Evolutionary conservation across 176 grass and related monocot species (phyloP).

Genomic region (Bothriochloa decipiens): DNA sequence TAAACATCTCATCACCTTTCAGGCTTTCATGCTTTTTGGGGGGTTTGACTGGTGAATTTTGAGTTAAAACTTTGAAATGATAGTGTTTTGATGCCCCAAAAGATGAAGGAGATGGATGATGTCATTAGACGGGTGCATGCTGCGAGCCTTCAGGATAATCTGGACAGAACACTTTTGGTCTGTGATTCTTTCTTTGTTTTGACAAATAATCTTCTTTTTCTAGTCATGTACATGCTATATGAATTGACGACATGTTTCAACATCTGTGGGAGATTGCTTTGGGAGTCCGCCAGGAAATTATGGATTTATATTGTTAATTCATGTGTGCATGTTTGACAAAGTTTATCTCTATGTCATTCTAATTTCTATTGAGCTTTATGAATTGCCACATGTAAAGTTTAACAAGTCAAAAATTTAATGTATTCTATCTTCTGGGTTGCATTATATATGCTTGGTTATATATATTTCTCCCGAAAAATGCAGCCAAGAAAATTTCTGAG

Average conservation of each 20-base stretch:
- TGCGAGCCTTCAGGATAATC: constrained; percentile 51
- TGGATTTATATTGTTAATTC: constrained; percentile 9
- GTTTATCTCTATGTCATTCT: constrained; percentile 13
- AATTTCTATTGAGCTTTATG: constrained; percentile 1
- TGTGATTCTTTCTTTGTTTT: constrained; percentile 43
- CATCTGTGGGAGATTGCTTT: neutral
- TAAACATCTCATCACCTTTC: constrained; percentile 36
- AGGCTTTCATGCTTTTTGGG: constrained; percentile 13
- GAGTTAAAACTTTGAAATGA: constrained; percentile 41
- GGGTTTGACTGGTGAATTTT: constrained; percentile 21
- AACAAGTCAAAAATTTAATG: neutral
- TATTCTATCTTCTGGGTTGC: neutral
- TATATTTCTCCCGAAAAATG: neutral
- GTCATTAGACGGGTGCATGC: constrained; percentile 78
- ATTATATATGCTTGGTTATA: constrained; percentile 17
- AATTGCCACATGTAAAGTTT: neutral
- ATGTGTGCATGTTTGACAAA: neutral
- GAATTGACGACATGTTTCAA: neutral
- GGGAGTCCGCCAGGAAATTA: neutral
- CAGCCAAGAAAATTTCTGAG: constrained; percentile 10
- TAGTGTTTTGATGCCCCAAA: constrained; percentile 83
- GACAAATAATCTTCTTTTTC: constrained; percentile 18
- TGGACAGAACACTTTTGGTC: constrained; percentile 73
- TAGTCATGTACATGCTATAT: constrained; percentile 1
- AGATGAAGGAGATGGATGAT: constrained; percentile 97